Conservation (phyloP, 179 eudicot species). For the Nepenthes alata region DNA sequence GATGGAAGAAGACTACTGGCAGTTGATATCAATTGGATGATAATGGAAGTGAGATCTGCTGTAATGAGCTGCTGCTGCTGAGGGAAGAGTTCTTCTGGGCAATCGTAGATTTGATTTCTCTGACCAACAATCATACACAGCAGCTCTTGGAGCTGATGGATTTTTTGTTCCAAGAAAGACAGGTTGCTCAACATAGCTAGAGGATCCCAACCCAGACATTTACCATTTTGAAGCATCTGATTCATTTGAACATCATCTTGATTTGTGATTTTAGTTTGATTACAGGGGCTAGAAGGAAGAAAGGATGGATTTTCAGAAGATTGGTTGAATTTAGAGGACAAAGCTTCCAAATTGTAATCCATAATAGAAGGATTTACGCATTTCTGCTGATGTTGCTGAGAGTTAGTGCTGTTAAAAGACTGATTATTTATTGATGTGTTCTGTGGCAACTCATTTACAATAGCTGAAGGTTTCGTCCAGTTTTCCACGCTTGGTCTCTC, state of each 20-base stretch:
- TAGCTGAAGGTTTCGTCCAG: too few species aligned
- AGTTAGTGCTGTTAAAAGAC: too few species aligned
- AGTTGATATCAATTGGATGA: constrained; percentile 64
- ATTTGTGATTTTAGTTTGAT: not conserved
- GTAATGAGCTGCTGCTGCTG: constrained; percentile 79
- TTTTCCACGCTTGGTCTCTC: too few species aligned
- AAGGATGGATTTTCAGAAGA: too few species aligned
- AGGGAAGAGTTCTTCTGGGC: constrained; percentile 37
- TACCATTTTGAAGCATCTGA: constrained; percentile 23
- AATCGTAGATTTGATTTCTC: constrained; percentile 25
- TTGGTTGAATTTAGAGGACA: too few species aligned
- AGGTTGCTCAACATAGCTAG: constrained; percentile 60
- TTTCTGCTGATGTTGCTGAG: too few species aligned
- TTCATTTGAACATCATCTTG: constrained; percentile 27
- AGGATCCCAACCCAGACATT: constrained; percentile 58
- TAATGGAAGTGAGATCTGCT: constrained; percentile 75
- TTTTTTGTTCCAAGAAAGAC: constrained; percentile 69
- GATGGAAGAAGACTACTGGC: constrained; percentile 90
- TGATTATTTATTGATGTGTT: too few species aligned
- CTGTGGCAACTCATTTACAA: too few species aligned
- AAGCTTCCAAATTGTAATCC: too few species aligned
- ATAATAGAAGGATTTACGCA: too few species aligned
- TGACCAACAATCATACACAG: constrained; percentile 42
- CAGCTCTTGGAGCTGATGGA: constrained; percentile 82
- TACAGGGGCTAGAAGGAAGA: too few species aligned